phyloP scores from a whole-genome alignment of 345 rosid genomes.

The Populus nigra region DNA sequence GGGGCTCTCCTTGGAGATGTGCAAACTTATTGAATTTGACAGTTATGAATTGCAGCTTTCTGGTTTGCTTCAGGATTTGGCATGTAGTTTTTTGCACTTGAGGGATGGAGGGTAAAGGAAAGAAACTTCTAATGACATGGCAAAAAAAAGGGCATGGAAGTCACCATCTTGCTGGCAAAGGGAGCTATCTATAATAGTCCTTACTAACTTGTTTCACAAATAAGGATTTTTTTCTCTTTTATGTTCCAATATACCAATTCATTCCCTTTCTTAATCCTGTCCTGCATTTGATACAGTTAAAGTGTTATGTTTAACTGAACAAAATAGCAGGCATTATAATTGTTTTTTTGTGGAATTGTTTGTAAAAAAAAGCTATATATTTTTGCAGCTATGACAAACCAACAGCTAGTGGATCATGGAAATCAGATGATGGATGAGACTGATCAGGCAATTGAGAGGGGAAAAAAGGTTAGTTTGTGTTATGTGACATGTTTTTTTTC shows the following conservation, averaged over 20 bases:
- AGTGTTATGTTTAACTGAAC: not conserved
- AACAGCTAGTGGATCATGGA: constrained; percentile 70
- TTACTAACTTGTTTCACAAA: not conserved
- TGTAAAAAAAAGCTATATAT: constrained; percentile 15
- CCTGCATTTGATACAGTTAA: not conserved
- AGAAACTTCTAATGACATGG: not conserved
- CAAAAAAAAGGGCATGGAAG: not conserved
- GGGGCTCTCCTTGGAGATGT: not conserved
- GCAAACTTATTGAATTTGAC: not conserved
- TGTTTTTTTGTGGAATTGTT: constrained; percentile 2
- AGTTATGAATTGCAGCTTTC: not conserved
- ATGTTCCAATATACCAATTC: not conserved
- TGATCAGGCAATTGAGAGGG: constrained; percentile 91
- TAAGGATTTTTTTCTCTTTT: not conserved
- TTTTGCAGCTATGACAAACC: constrained; percentile 78
- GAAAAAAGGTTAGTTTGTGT: constrained; percentile 52
- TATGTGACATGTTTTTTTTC: not conserved
- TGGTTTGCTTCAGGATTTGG: not conserved
- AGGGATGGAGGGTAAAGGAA: not conserved
- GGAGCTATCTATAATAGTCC: not conserved
- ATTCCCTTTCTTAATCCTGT: not conserved
- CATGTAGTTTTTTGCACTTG: not conserved
- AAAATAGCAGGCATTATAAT: not conserved
- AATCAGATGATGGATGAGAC: constrained; percentile 87
- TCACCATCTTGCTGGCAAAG: not conserved